phyloP scores from a whole-genome alignment of 2,329 filamentous ascomycete genomes.

The Colletotrichum costaricense region DNA sequence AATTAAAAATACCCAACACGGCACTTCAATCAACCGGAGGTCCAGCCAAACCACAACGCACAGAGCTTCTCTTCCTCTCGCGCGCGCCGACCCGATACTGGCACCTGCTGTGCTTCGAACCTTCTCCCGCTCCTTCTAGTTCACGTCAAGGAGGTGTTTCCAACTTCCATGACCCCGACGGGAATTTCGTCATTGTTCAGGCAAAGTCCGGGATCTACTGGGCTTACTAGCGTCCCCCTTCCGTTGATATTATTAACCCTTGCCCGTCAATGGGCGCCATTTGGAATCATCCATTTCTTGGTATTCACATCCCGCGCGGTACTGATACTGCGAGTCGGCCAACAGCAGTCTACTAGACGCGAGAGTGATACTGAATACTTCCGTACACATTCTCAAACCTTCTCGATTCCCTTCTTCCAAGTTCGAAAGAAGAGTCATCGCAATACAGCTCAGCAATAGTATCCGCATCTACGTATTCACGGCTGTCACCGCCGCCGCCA shows the following conservation, averaged over 20 bases:
- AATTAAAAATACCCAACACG: too few relatives aligned
- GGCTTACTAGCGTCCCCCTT: too few relatives aligned
- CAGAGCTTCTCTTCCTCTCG: too few relatives aligned
- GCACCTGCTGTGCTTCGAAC: not conserved
- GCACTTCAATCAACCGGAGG: not conserved
- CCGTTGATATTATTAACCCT: too few relatives aligned
- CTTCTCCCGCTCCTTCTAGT: not conserved
- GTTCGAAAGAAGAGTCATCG: not conserved
- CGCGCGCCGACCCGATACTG: conserved; percentile 9
- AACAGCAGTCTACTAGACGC: too few relatives aligned
- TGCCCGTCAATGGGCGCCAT: not conserved
- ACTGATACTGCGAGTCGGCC: not conserved
- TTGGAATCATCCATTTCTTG: not conserved
- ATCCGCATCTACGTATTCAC: not conserved
- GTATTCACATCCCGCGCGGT: not conserved
- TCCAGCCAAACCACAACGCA: not conserved
- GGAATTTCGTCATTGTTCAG: not conserved
- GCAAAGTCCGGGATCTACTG: not conserved
- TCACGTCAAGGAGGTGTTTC: not conserved
- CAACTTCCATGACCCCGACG: not conserved
- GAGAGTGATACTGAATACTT: too few relatives aligned
- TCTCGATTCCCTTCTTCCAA: not conserved
- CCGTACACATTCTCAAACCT: not conserved
- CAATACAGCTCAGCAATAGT: not conserved
- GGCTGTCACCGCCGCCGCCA: conserved; percentile 3